phyloP scores from a whole-genome alignment of 805 yeast genomes.

The Yarrowia osloensis region DNA sequence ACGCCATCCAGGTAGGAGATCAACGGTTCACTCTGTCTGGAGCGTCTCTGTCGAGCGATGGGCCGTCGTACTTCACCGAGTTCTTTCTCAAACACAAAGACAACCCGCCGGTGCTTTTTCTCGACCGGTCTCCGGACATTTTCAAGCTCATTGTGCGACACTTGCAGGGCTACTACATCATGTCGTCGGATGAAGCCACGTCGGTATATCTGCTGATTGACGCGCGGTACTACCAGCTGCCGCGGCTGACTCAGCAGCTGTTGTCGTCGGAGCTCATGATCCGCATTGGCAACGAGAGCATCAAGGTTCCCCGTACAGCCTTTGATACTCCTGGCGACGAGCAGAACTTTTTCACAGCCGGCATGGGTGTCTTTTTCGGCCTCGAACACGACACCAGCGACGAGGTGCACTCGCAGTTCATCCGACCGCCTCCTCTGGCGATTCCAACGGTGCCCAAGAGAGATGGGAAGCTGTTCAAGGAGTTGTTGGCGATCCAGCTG shows the following conservation, averaged over 20 bases:
- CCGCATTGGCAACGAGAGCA: constrained; percentile 61
- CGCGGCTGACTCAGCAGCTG: constrained; percentile 54
- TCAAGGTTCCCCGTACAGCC: constrained; percentile 59
- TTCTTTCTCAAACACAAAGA: constrained; percentile 50
- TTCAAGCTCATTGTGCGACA: constrained; percentile 70
- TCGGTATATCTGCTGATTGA: constrained; percentile 67
- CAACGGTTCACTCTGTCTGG: constrained; percentile 69
- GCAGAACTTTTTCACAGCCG: constrained; percentile 75
- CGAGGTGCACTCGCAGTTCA: constrained; percentile 44
- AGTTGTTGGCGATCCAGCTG: constrained; percentile 55
- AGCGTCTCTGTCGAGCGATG: constrained; percentile 80
- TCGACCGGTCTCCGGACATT: constrained; percentile 73
- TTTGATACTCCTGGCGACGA: constrained; percentile 63
- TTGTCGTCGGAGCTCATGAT: constrained; percentile 56
- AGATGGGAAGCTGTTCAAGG: constrained; percentile 56
- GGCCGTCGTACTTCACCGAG: constrained; percentile 83
- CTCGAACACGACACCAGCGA: constrained; percentile 51
- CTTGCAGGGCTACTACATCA: constrained; percentile 67
- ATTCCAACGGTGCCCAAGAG: constrained; percentile 57
- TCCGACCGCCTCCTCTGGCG: constrained; percentile 78
- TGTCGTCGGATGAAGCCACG: constrained; percentile 54
- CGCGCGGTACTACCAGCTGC: constrained; percentile 68
- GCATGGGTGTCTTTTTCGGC: constrained; percentile 54
- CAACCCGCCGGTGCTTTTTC: constrained; percentile 50
- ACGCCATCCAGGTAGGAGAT: constrained; percentile 69